Percentiles rank a stretch among this genome's conserved stretches.
Evolutionary conservation across 768 basidiomycete genomes (phyloP).

Genomic region (Russula lepida): DNA sequence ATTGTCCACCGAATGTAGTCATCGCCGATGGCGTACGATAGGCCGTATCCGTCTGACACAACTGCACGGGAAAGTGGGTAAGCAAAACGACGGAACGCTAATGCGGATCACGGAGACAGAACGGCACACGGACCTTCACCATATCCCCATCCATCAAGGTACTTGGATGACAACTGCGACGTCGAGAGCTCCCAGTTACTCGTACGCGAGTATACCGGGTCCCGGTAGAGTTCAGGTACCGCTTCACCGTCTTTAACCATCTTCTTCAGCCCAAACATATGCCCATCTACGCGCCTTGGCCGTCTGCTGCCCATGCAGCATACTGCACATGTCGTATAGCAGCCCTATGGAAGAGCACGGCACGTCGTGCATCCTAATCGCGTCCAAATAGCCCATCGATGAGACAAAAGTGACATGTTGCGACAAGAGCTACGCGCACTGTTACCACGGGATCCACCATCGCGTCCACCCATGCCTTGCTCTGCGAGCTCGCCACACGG

Average conservation of each 20-base stretch:
- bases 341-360: slow-evolving; percentile 64
- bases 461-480: slow-evolving; percentile 78
- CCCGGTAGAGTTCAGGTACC: slow-evolving; percentile 65
- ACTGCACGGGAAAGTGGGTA: slow-evolving; percentile 39
- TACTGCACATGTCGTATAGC: slow-evolving; percentile 81
- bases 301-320: slow-evolving; percentile 85
- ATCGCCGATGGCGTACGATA: slow-evolving; percentile 85
- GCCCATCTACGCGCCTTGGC: slow-evolving; percentile 90
- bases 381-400: no score
- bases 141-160: slow-evolving; percentile 94
- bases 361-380: slow-evolving; percentile 46
- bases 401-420: neutral
- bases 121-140: slow-evolving; percentile 64
- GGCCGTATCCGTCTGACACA: slow-evolving; percentile 84
- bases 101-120: neutral
- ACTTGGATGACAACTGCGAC: slow-evolving; percentile 72
- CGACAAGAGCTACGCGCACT: slow-evolving; percentile 29
- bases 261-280: slow-evolving; percentile 90
- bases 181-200: slow-evolving; percentile 93
- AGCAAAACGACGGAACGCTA: neutral
- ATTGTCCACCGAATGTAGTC: slow-evolving; percentile 86
- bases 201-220: slow-evolving; percentile 58
- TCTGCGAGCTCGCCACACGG: slow-evolving; percentile 73
- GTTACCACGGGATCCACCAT: slow-evolving; percentile 57
- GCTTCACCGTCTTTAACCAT: slow-evolving; percentile 64